These are phyloP conservation scores for Pseudevernia furfuracea DNA, from an alignment of 495 filamentous ascomycete species.

Conservation along the genomic window DNA sequence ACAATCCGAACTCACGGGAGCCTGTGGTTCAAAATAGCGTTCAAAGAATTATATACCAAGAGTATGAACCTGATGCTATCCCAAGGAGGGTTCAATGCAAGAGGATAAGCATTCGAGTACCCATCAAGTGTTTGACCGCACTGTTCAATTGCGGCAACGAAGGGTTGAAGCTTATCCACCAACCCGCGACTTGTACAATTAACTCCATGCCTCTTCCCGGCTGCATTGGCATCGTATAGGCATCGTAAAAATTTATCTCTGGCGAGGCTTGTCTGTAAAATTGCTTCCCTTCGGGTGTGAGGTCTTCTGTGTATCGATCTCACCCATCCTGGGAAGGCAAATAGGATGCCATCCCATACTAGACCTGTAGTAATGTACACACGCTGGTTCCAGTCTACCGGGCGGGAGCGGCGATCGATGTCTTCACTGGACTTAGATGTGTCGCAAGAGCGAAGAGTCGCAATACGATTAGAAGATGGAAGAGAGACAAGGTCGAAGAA, in stretches of 20 bases:
- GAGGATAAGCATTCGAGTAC: conserved; percentile 31
- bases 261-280: conserved; percentile 24
- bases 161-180: conserved; percentile 28
- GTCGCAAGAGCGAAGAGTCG: background rate
- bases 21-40: background rate
- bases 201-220: conserved; percentile 26
- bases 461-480: background rate
- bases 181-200: conserved; percentile 28
- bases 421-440: background rate
- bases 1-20: conserved; percentile 29
- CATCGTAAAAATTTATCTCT: conserved; percentile 30
- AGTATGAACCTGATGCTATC: conserved; percentile 37
- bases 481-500: background rate
- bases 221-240: conserved; percentile 31
- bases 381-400: background rate
- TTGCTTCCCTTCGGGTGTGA: conserved; percentile 25
- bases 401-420: background rate
- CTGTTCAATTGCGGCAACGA: conserved; percentile 33
- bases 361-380: background rate
- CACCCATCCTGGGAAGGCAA: conserved; percentile 18
- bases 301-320: conserved; percentile 30
- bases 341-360: background rate
- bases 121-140: conserved; percentile 38
- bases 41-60: conserved; percentile 19
- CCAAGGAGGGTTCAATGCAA: conserved; percentile 37